Evolutionary conservation across 768 basidiomycete genomes (phyloP).

Genomic region (Epithele typhae): DNA sequence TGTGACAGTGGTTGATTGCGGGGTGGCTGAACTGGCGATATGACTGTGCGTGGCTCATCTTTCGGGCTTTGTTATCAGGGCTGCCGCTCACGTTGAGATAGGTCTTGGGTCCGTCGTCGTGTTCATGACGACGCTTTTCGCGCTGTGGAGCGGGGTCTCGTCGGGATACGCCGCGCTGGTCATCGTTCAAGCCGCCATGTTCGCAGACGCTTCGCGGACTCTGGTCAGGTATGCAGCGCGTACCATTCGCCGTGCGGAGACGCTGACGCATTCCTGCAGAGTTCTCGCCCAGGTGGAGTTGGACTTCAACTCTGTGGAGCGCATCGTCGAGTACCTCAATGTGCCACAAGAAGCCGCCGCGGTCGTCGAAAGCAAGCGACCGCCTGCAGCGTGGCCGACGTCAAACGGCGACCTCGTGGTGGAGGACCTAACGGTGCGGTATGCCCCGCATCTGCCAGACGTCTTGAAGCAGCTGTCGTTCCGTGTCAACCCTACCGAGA

Average conservation of each 20-base stretch:
- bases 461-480: constrained; percentile 59
- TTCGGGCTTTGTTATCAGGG: neutral
- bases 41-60: constrained; percentile 57
- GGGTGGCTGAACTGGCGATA: constrained; percentile 73
- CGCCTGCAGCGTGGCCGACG: constrained; percentile 74
- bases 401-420: constrained; percentile 52
- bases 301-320: constrained; percentile 72
- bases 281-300: constrained; percentile 69
- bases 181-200: constrained; percentile 65
- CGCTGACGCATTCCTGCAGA: too few relatives aligned
- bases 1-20: constrained; percentile 56
- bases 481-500: constrained; percentile 55
- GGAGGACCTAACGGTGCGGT: constrained; percentile 55
- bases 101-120: constrained; percentile 71
- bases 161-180: constrained; percentile 67
- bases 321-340: constrained; percentile 66
- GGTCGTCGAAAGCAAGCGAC: constrained; percentile 46
- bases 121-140: constrained; percentile 64
- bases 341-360: constrained; percentile 67
- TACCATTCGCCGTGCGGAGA: constrained; percentile 29
- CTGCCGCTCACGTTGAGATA: constrained; percentile 19
- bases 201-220: constrained; percentile 64
- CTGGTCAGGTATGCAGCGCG: constrained; percentile 44
- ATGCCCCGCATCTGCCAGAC: constrained; percentile 57
- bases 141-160: constrained; percentile 50